Percentiles rank a stretch among this genome's conserved stretches.
Conservation (phyloP, 306 rosid genomes). For the Pueraria montana region DNA sequence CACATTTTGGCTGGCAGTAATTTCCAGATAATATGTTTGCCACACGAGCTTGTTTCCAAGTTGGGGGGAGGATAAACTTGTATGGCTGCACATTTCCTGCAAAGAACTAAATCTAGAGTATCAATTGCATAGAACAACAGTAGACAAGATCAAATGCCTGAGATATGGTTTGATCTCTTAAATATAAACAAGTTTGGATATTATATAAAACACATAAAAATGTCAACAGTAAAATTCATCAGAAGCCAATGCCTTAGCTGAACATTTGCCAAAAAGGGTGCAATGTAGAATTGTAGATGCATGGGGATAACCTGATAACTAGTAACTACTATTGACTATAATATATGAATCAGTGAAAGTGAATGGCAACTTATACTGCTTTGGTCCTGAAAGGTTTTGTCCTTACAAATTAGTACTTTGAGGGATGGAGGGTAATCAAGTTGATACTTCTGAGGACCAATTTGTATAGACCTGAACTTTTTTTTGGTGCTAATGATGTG, state of each 20-base stretch:
- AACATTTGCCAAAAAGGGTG: conserved; percentile 1
- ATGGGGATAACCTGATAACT: background rate
- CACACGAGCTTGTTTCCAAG: conserved; percentile 89
- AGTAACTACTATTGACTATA: conserved; percentile 15
- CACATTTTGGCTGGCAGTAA: conserved; percentile 98
- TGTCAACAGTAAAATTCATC: conserved; percentile 3
- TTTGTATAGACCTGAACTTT: background rate
- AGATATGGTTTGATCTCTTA: conserved; percentile 11
- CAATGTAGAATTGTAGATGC: background rate
- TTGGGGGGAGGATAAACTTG: conserved; percentile 89
- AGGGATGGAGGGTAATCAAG: background rate
- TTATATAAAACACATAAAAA: background rate
- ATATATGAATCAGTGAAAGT: conserved; percentile 10
- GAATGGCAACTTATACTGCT: background rate
- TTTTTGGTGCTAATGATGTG: background rate
- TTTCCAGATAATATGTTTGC: conserved; percentile 98
- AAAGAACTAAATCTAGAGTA: conserved; percentile 72
- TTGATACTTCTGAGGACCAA: background rate
- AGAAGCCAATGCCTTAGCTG: background rate
- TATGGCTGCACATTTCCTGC: conserved; percentile 98
- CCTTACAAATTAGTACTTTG: background rate
- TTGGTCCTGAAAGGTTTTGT: background rate
- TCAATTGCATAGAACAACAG: conserved; percentile 57
- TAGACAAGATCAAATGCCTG: background rate
- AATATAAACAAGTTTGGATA: conserved; percentile 2